Evolutionary conservation across 2,329 filamentous ascomycete species (phyloP), one percentile per base, ranked within the genome.

Genomic region (Colletotrichum echinochloae): DNA sequence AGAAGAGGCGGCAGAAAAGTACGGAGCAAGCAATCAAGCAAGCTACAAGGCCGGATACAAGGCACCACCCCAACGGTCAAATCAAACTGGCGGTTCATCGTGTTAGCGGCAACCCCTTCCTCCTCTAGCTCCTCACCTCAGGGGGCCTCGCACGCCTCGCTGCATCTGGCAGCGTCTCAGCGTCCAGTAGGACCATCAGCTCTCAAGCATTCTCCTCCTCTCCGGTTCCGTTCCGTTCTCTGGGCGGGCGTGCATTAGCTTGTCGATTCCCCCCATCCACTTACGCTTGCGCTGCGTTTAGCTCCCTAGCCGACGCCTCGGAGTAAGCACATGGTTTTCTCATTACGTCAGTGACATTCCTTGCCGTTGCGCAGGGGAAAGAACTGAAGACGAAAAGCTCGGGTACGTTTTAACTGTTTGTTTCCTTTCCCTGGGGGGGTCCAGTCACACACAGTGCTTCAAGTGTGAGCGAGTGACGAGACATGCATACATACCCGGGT

Each of bases 191-290:
- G n/a, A n/a, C 23, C 16, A 11, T 54, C 30, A 23, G 20, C 39
- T 26, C 39, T 44, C n/a, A 33, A 51, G 18, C 49, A 55, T 39
- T 44, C 41, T 44, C 8, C 28, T 44, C 23, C 18, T 54, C 48
- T 61, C 67, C 63, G 63, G 41, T 57, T 61, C 67, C 63, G 67
- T 66, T 61, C n/a, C 18, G 20, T 44, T 44, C 18, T 56, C 46
- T 20, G 59, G 33, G 62, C 35, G 51, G 60, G 65, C 51, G 65
- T 69, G 66, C 66, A 69, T 60, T 54, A 69, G 65, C 46, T 33
- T 28, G 49, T 48, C 41, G 39, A 46, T 48, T 60, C 30, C 28
- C 28, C 16, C 39, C n/a, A 60, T 28, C 23, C 16, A 28, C 16
- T 23, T n/a, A 49, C 30, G 44, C 44, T 33, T 49, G 23, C 48